These are phyloP conservation scores for Skeletonema marinoi DNA, from an alignment of 108 stramenopile genomes.

Conservation along the genomic window DNA sequence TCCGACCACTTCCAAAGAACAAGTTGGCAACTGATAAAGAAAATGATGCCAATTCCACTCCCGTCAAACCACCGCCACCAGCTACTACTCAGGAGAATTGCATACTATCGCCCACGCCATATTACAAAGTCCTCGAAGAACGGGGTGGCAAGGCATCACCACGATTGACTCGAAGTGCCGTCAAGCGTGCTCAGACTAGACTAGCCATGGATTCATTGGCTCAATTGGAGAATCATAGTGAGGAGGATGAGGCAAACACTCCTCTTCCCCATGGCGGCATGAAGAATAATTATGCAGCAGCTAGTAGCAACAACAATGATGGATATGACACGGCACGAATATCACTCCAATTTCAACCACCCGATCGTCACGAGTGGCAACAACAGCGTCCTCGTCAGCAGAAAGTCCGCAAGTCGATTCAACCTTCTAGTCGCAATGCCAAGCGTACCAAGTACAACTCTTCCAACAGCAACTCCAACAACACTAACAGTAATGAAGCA, in stretches of 20 bases:
- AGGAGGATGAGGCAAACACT: background rate
- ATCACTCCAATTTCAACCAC: background rate
- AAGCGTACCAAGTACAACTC: background rate
- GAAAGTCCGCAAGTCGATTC: background rate
- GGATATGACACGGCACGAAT: background rate
- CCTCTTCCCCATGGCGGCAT: background rate
- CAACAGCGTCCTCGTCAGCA: background rate
- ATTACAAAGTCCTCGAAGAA: constrained; percentile 63
- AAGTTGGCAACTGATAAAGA: background rate
- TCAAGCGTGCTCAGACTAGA: constrained; percentile 22
- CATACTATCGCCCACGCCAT: constrained; percentile 61
- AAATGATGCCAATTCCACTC: background rate
- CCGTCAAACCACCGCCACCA: background rate
- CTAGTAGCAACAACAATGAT: background rate
- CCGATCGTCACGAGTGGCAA: background rate
- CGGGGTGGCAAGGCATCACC: constrained; percentile 54
- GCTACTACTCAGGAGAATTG: background rate
- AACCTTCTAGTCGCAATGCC: background rate
- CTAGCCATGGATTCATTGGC: background rate
- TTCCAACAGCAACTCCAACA: background rate
- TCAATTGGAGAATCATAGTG: constrained; percentile 6
- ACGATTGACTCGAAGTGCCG: constrained; percentile 53
- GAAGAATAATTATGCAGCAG: too few relatives aligned
- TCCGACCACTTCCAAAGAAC: background rate
- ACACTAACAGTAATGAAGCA: background rate